Base-by-base conservation (phyloP, 345 rosid species). In the Cardiospermum halicacabum region DNA sequence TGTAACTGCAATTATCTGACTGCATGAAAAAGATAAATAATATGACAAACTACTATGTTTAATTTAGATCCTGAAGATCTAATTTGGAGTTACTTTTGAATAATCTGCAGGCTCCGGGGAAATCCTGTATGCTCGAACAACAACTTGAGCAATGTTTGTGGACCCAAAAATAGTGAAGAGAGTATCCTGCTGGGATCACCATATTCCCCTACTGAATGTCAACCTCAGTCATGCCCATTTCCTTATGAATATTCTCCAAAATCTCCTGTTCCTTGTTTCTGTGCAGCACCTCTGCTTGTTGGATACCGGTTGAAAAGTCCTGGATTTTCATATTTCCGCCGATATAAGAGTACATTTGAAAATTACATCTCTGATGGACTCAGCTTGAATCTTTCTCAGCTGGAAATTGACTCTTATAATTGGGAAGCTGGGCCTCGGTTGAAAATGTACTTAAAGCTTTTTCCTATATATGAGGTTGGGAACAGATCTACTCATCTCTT, bases 241-340 rank as follows among this genome's bases (percentile, higher is more conserved):
- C 81, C 89, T 66, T 87, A 36, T 28, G 91, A 87, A 70, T 77
- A 80, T 74, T 74, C 89, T 25, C 78, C 66, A 55, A 55, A 65
- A 21, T 66, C 89, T 47, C 79, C 78, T 1, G 43, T 58, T 64
- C 56, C 15, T 5, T 94, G 99, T 75, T 79, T 85, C 72, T 94
- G 99, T 68, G 85, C 92, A 56, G 88, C 79, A 45, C 99, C 99
- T 72, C 62, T 94, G 62, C 69, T 84, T 48, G 70, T 91, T 59
- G 95, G 77, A 58, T 94, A 91, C 65, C 87, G 99, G 65, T 56
- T 94, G 73, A 94, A 94, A 77, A 94, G 97, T 84, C 99, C 99
- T 11, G 97, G 99, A 64, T 74, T 91, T 71, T 72, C 81, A 11
- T 76, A 82, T 50, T 94, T 94, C 56, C 8, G 1, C 34, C 81